Evolutionary conservation across 148 eudicot genomes (phyloP).

Genomic region (Chenopodium album): DNA sequence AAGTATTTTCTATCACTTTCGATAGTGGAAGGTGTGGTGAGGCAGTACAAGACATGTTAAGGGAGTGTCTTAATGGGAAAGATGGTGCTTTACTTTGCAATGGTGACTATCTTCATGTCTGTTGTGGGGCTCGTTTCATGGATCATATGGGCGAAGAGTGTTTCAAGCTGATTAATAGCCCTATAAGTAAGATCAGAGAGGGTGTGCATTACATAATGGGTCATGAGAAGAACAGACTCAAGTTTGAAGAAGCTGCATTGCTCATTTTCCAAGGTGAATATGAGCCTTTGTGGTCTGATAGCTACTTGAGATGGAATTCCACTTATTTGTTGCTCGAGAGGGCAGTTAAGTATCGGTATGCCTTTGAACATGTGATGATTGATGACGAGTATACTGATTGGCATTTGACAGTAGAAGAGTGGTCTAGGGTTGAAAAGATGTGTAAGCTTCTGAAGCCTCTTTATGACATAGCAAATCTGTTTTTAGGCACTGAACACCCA

Average conservation of each 20-base stretch:
- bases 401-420: slow-evolving; percentile 23
- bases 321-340: slow-evolving; percentile 21
- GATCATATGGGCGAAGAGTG: slow-evolving; percentile 17
- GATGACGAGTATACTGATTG: slow-evolving; percentile 13
- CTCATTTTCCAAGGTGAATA: not conserved
- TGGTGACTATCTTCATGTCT: slow-evolving; percentile 14
- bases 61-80: slow-evolving; percentile 7
- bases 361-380: slow-evolving; percentile 22
- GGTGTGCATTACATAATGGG: slow-evolving; percentile 11
- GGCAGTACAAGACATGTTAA: not conserved
- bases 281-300: slow-evolving; percentile 17
- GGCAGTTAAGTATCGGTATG: slow-evolving; percentile 12
- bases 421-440: slow-evolving; percentile 15
- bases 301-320: not conserved
- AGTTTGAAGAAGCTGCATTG: slow-evolving; percentile 19
- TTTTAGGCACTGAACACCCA: slow-evolving; percentile 6
- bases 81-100: slow-evolving; percentile 10
- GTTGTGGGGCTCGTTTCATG: slow-evolving; percentile 18
- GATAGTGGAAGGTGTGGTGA: slow-evolving; percentile 15
- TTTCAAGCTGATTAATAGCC: slow-evolving; percentile 6
- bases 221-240: slow-evolving; percentile 10
- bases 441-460: slow-evolving; percentile 18
- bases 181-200: slow-evolving; percentile 6
- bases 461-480: slow-evolving; percentile 10
- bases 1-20: slow-evolving; percentile 4